Percentiles rank a stretch among this genome's conserved stretches.
Conservation (phyloP, 805 yeast genomes). For the Tetrapisispora taiwanensis region DNA sequence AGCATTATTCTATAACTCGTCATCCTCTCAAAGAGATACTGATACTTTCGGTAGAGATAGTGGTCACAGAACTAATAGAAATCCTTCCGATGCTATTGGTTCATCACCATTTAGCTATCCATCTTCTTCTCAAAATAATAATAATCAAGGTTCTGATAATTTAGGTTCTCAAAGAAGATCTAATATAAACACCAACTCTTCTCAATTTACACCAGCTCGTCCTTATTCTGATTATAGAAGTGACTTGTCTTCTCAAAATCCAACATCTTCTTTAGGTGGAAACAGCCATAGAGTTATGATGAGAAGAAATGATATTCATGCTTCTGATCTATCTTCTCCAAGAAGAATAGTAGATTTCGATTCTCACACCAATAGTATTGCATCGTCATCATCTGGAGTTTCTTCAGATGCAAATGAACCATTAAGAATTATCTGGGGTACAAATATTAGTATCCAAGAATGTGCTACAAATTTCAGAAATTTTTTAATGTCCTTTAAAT, state of each 20-base stretch:
- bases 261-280: conserved; percentile 19
- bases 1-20: conserved; percentile 24
- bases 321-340: conserved; percentile 66
- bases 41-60: conserved; percentile 22
- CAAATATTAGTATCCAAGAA: conserved; percentile 88
- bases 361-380: conserved; percentile 21
- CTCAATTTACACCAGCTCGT: conserved; percentile 13
- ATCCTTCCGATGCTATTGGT: conserved; percentile 20
- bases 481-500: conserved; percentile 75
- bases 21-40: conserved; percentile 23
- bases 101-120: conserved; percentile 40
- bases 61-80: conserved; percentile 6
- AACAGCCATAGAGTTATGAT: conserved; percentile 40
- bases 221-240: conserved; percentile 35
- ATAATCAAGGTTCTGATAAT: conserved; percentile 22
- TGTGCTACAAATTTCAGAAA: conserved; percentile 70
- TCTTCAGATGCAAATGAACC: conserved; percentile 51
- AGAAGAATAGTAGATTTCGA: conserved; percentile 50
- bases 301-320: conserved; percentile 70
- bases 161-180: conserved; percentile 11
- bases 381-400: conserved; percentile 21
- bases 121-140: conserved; percentile 25
- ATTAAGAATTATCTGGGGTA: conserved; percentile 94
- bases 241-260: conserved; percentile 27
- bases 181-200: conserved; percentile 7